A percentile compares a stretch with the other conserved stretches of the same genome.
Evolutionary conservation across 192 early-diverging fungal species (phyloP).

Genomic region (Coemansia sp.): DNA sequence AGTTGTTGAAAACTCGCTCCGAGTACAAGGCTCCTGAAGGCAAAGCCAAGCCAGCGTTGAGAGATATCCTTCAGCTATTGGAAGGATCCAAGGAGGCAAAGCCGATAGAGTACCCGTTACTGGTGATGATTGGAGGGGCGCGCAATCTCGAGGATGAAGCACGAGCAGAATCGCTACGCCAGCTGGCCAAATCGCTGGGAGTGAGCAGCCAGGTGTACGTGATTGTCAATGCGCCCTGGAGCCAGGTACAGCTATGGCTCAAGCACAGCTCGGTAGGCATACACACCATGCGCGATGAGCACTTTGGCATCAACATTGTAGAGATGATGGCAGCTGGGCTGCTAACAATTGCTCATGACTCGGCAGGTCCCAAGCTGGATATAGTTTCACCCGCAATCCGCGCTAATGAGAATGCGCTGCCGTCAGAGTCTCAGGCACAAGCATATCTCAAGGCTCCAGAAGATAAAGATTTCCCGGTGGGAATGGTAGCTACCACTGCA

Average conservation of each 20-base stretch:
- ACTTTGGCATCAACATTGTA: slow-evolving; percentile 97
- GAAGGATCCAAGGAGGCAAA: neutral
- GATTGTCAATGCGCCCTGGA: slow-evolving; percentile 78
- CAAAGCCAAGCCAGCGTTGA: slow-evolving; percentile 14
- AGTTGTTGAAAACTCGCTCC: slow-evolving; percentile 62
- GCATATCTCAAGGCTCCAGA: slow-evolving; percentile 37
- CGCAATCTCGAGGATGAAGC: slow-evolving; percentile 76
- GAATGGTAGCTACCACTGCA: slow-evolving; percentile 61
- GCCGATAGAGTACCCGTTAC: slow-evolving; percentile 21
- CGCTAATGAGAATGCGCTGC: neutral
- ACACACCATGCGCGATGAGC: slow-evolving; percentile 97
- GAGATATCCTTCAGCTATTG: neutral
- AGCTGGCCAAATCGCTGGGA: slow-evolving; percentile 49
- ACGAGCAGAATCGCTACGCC: slow-evolving; percentile 61
- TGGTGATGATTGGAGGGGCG: slow-evolving; percentile 85
- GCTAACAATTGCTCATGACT: slow-evolving; percentile 46
- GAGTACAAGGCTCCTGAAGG: slow-evolving; percentile 29
- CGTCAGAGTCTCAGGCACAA: slow-evolving; percentile 5
- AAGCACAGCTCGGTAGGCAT: slow-evolving; percentile 70
- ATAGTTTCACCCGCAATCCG: slow-evolving; percentile 41
- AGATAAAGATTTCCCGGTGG: slow-evolving; percentile 36
- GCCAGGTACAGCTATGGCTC: slow-evolving; percentile 63
- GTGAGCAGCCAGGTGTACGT: slow-evolving; percentile 73
- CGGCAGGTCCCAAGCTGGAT: slow-evolving; percentile 47
- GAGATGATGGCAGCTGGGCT: slow-evolving; percentile 85